Evolutionary conservation across 2,329 filamentous ascomycete genomes (phyloP).

Genomic region (Colletotrichum falcatum): DNA sequence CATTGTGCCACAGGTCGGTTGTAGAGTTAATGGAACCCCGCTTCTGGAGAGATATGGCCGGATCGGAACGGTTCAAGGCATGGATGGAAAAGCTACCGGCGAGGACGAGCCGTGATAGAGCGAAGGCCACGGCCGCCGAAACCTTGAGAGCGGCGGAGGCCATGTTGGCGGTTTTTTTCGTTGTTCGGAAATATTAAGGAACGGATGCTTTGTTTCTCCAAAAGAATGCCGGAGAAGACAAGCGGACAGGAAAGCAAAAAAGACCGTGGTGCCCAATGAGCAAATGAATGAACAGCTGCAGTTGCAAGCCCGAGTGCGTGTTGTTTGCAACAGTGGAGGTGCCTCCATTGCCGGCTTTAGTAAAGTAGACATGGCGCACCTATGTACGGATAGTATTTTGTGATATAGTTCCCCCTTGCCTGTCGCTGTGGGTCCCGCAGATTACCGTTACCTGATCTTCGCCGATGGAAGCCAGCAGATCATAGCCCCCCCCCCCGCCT

Average conservation of each 20-base stretch:
- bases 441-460: not conserved
- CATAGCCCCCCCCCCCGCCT: not conserved
- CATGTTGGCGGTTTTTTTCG: not conserved
- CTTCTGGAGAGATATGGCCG: slow-evolving; percentile 18
- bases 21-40: slow-evolving; percentile 7
- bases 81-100: not conserved
- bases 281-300: not conserved
- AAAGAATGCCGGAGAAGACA: not conserved
- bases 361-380: too few relatives aligned
- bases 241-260: not conserved
- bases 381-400: too few relatives aligned
- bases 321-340: too few relatives aligned
- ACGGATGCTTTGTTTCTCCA: not conserved
- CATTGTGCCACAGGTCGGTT: not conserved
- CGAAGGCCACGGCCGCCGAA: slow-evolving; percentile 11
- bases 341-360: too few relatives aligned
- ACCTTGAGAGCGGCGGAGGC: not conserved
- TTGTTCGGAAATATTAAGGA: not conserved
- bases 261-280: not conserved
- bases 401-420: too few relatives aligned
- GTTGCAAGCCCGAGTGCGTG: not conserved
- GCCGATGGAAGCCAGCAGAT: not conserved
- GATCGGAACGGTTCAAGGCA: slow-evolving; percentile 10
- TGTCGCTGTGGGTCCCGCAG: not conserved
- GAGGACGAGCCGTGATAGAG: slow-evolving; percentile 3